Evolutionary conservation across 768 basidiomycete species (phyloP), one percentile per base, ranked within the genome.

Genomic region (Nevesoporus exiguus): DNA sequence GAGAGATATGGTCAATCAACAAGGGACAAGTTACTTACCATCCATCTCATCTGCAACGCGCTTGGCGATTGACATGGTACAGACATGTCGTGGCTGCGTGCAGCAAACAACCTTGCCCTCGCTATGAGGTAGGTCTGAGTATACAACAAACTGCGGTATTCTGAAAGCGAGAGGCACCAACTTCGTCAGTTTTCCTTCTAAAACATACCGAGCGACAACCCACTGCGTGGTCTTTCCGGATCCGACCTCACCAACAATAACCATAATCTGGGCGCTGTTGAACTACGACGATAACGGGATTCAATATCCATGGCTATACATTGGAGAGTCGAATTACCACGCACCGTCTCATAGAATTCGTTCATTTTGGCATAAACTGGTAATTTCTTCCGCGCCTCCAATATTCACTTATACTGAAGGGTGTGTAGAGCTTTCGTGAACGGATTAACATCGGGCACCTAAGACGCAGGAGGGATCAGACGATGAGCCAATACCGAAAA

Each of bases 11-110:
- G n/a, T 29, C 6, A 44, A 47, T 21, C 36, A 19, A 15, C 14
- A 21, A 0, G 25, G 25, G 25, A 25, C 29, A 21, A 11, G 3
- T 17, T 11, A 74, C 90, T 63, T 61, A 93, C 93, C 92, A 69
- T 98, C 96, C 93, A 98, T 94, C 73, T 98, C 96, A 66, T 98
- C 96, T 5, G 96, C 94, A 2, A 99, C 96, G 74, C 96, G 94
- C 70, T 97, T 96, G n/a, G 96, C 96, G 3, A 98, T 95, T n/a
- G 90, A 93, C 93, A 96, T 98, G 10, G 96, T 93, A 13, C 95
- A 93, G 3, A 99, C 93, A 74, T 96, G 82, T 64, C 96, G 80
- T 1, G 96, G 96, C 67, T 99, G 96, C 2, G 96, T 98, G 66
- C 96, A 99, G 1, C 94, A 95, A 2, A 99, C 86, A 62, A 98